Conservation (phyloP, 768 basidiomycete species). For the Tephrocybe sp. region DNA sequence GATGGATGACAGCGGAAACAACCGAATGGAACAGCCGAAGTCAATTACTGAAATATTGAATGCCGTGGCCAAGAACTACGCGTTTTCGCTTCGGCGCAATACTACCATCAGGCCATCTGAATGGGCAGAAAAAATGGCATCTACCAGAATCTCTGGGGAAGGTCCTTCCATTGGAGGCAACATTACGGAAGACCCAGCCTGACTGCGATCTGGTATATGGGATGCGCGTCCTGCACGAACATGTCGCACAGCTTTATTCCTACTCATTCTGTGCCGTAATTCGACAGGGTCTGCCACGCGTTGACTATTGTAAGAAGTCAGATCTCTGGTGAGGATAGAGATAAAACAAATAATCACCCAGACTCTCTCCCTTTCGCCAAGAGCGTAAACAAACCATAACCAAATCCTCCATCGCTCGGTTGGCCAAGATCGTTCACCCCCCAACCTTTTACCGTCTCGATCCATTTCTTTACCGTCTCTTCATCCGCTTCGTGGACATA, state of each 20-base stretch:
- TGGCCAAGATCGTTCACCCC: slow-evolving; percentile 83
- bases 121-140: slow-evolving; percentile 83
- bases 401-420: slow-evolving; percentile 83
- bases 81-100: slow-evolving; percentile 41
- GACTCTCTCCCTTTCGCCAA: slow-evolving; percentile 61
- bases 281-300: slow-evolving; percentile 31
- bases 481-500: slow-evolving; percentile 69
- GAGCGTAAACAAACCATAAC: slow-evolving; percentile 69
- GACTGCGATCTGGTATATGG: slow-evolving; percentile 12
- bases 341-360: slow-evolving; percentile 30
- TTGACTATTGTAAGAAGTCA: slow-evolving; percentile 16
- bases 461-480: slow-evolving; percentile 65
- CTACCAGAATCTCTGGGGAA: slow-evolving; percentile 52
- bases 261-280: slow-evolving; percentile 8
- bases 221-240: slow-evolving; percentile 15
- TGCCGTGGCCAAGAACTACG: neutral
- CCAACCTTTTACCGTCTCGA: slow-evolving; percentile 77
- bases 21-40: neutral
- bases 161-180: slow-evolving; percentile 18
- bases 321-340: slow-evolving; percentile 4
- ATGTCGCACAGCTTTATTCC: slow-evolving; percentile 14
- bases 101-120: slow-evolving; percentile 85
- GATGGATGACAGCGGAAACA: neutral
- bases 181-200: slow-evolving; percentile 4
- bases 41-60: neutral